Evolutionary conservation across 257 asterid species (phyloP).

Genomic region (Eustoma russellianum): DNA sequence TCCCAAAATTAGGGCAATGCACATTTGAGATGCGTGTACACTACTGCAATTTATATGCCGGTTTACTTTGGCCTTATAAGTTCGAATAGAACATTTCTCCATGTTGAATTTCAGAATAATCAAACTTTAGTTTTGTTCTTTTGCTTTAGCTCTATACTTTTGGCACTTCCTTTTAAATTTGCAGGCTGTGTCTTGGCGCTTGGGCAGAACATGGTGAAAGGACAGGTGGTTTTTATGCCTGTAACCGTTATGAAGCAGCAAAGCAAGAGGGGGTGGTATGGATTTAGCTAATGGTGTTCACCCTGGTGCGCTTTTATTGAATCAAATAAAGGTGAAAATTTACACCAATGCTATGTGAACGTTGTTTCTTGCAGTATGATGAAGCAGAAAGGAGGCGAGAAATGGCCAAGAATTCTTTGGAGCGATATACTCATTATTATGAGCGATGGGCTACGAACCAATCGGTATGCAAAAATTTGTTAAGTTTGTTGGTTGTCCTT

Average conservation of each 20-base stretch:
- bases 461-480: slow-evolving; percentile 45
- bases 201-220: slow-evolving; percentile 99
- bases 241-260: slow-evolving; percentile 98
- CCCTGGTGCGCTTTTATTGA: too few relatives aligned
- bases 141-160: too few relatives aligned
- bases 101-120: too few relatives aligned
- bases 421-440: slow-evolving; percentile 98
- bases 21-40: too few relatives aligned
- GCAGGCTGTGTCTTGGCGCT: slow-evolving; percentile 91
- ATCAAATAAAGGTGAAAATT: neutral
- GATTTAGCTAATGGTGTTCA: slow-evolving; percentile 5
- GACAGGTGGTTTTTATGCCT: slow-evolving; percentile 98
- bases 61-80: too few relatives aligned
- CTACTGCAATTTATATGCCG: too few relatives aligned
- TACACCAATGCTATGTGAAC: neutral
- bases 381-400: slow-evolving; percentile 96
- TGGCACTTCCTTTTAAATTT: neutral
- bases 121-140: too few relatives aligned
- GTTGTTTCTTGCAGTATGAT: slow-evolving; percentile 61
- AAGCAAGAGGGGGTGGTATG: slow-evolving; percentile 98
- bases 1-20: too few relatives aligned
- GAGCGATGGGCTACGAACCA: slow-evolving; percentile 99
- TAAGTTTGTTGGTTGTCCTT: too few relatives aligned
- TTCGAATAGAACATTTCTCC: too few relatives aligned
- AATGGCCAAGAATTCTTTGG: slow-evolving; percentile 99